phyloP scores from a whole-genome alignment of 2,329 filamentous ascomycete genomes.

The Aspergillus sp. region DNA sequence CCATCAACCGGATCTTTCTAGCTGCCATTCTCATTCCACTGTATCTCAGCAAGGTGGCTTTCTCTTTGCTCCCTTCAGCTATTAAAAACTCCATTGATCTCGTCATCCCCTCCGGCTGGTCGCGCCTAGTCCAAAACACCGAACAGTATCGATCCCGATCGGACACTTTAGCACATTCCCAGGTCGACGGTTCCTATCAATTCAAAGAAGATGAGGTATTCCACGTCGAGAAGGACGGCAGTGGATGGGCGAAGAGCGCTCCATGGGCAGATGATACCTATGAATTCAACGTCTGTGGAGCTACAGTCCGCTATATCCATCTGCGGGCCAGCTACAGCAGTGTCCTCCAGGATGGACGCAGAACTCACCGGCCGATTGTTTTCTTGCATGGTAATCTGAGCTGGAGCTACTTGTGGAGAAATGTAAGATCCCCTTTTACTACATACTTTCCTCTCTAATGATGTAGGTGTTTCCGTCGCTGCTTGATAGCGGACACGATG shows the following conservation, averaged over 20 bases:
- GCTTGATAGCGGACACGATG: background rate
- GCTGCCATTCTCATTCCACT: background rate
- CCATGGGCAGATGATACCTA: slow-evolving; percentile 1
- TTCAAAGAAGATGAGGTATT: background rate
- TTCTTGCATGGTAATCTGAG: background rate
- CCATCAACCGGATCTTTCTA: background rate
- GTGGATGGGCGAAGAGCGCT: background rate
- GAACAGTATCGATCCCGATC: background rate
- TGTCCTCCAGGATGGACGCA: background rate
- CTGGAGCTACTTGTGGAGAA: slow-evolving; percentile 4
- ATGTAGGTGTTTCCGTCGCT: background rate
- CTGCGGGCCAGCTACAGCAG: background rate
- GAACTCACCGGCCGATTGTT: background rate
- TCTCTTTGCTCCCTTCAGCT: background rate
- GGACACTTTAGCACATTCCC: background rate
- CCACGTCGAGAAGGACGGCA: background rate
- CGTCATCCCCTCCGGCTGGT: background rate
- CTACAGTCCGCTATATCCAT: slow-evolving; percentile 1
- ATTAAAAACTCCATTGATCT: background rate
- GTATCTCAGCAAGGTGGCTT: background rate
- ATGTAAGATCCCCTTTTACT: background rate
- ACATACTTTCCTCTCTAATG: rapidly evolving
- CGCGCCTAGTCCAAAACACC: background rate
- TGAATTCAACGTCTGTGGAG: slow-evolving; percentile 1
- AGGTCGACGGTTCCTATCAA: background rate